Evolutionary conservation across 768 basidiomycete genomes (phyloP), one percentile per base, ranked within the genome.

Genomic region (Thelephora aurantiotincta): DNA sequence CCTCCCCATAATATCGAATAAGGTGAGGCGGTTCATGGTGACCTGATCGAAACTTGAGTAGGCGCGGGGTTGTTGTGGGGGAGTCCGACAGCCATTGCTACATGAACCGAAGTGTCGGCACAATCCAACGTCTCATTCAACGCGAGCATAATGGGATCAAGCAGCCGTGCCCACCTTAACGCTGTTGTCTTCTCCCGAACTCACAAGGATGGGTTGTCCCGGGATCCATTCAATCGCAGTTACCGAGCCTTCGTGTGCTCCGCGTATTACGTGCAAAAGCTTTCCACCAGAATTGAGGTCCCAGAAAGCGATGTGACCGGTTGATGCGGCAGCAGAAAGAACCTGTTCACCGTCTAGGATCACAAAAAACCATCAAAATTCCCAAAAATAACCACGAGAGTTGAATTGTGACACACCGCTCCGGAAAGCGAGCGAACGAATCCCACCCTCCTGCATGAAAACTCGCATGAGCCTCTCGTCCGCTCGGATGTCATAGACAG

Each of bases 71-170:
- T 1, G 83, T 70, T 0, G 86, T 84, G 0, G 91, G 89, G 0
- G 92, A 87, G 57, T 98, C 96, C 56, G 94, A 93, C 18, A 94
- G 60, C 93, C 94, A 98, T 92, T 99, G 93, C 93, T 97, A 57
- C 34, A 23, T 2, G 5, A 33, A 34, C 2, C n/a, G 33, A 14
- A 11, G 22, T 19, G 30, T 48, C 35, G 36, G 2, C 43, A 20
- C 6, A 35, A 33, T 48, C 14, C 47, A 35, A 13, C 44, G 35
- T 22, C 18, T 41, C 22, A 14, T 41, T 41, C 38, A 41, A 22
- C 9, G 14, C 9, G 26, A 9, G 26, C 26, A 45, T 38, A 22
- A 19, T 23, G 6, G 42, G 37, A 13, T 33, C 14, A 18, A n/a
- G 16, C 6, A 9, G 11, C 16, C 33, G 6, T 33, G 20, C 61